Conservation (phyloP, 1,284 basidiomycete species). For the Coriolopsis trogii region DNA sequence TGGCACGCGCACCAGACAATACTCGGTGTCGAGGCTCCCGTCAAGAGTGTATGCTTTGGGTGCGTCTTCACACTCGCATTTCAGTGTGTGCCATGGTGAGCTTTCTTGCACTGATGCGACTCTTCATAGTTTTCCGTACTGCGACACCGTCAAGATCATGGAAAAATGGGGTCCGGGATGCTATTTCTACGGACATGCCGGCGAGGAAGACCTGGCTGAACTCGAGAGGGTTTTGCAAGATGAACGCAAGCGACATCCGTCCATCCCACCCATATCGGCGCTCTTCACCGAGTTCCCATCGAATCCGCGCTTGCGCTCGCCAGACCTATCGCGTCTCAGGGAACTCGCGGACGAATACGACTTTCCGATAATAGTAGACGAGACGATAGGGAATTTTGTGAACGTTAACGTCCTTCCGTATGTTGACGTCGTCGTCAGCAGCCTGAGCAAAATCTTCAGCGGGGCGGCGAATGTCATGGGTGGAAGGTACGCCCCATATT, state of each 20-base stretch:
- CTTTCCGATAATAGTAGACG: slow-evolving; percentile 92
- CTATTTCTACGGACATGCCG: slow-evolving; percentile 86
- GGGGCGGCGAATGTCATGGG: slow-evolving; percentile 98
- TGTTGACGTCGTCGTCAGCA: slow-evolving; percentile 92
- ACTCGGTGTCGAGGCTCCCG: slow-evolving; percentile 50
- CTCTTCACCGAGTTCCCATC: slow-evolving; percentile 91
- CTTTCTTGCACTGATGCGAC: slow-evolving; percentile 1
- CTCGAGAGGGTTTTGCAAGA: slow-evolving; percentile 67
- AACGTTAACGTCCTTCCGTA: slow-evolving; percentile 93
- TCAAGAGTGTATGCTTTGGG: slow-evolving; percentile 94
- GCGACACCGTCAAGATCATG: slow-evolving; percentile 95
- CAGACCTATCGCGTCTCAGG: slow-evolving; percentile 81
- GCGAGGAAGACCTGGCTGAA: slow-evolving; percentile 75
- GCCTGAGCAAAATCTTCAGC: slow-evolving; percentile 94
- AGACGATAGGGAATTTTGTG: slow-evolving; percentile 95
- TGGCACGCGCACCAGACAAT: slow-evolving; percentile 87
- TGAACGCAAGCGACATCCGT: slow-evolving; percentile 46
- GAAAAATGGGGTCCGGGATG: slow-evolving; percentile 98
- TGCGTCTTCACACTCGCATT: no score
- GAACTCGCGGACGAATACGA: slow-evolving; percentile 86
- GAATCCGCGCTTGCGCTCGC: slow-evolving; percentile 88
- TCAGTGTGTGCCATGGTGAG: neutral
- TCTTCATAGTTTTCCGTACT: slow-evolving; percentile 88
- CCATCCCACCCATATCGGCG: slow-evolving; percentile 56
- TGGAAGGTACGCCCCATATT: slow-evolving; percentile 80